Base-by-base conservation (phyloP, 352 stramenopile genomes). In the Pythium sp. region DNA sequence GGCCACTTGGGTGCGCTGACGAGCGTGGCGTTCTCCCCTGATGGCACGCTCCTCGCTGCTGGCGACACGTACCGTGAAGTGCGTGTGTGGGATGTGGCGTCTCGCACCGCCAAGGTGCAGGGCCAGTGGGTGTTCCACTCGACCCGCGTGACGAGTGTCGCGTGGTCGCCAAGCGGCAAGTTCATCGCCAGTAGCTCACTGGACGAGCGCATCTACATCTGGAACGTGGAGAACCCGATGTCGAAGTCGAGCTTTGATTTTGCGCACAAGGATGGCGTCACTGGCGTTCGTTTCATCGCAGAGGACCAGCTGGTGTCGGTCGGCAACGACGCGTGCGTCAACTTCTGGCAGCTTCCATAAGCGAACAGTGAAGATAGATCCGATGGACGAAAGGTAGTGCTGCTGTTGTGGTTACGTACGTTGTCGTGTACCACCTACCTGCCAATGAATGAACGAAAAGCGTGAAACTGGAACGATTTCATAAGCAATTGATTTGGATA, bases 161-260 rank as follows among this genome's bases (percentile, higher is more conserved):
- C 95, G 32, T 99, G 97, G 94, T 95, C 92, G 28, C 87, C 89
- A 1, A 95, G 96, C 69, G 89, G 95, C 65, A 89, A 90, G 56
- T 90, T 95, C 41, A 72, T 99, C 7, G 97, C 90, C 14, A 98
- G 91, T 66, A 92, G 94, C 8, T 94, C 95, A 53, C 83, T 96
- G 22, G 97, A 99, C 74, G 97, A 98, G 69, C 93, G 92, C 62
- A 95, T 99, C 67, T 99, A 98, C 78, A 84, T 99, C 22, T 99
- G 97, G 97, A 97, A 89, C 72, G 76, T 98, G 8, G 82, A 87
- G 67, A 92, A 73, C 59, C 83, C 84, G 20, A 77, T 72, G 73
- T 81, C 79, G 26, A 92, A 91, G 72, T 79, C 76, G 59, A 74
- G 71, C 15, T 91, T 93, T 60, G 83, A 93, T 15, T 92, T 92